phyloP scores from a whole-genome alignment of 306 rosid genomes.

The Clitoria ternatea region DNA sequence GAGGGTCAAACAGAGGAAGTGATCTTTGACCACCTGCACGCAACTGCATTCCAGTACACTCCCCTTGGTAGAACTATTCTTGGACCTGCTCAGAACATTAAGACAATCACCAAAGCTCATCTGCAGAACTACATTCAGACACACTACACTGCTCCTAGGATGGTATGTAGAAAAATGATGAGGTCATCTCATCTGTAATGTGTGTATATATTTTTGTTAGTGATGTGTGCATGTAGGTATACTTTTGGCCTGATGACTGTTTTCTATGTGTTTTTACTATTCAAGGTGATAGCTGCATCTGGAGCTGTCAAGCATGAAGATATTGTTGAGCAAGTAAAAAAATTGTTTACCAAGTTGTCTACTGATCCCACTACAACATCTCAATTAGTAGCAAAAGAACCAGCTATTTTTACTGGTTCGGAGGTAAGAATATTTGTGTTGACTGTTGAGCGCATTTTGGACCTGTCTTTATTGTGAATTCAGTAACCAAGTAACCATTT shows the following conservation, averaged over 20 bases:
- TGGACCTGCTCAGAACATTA: slow-evolving; percentile 82
- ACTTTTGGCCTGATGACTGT: not conserved
- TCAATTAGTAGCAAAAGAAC: slow-evolving; percentile 73
- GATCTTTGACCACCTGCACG: slow-evolving; percentile 84
- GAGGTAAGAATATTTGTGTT: slow-evolving; percentile 53
- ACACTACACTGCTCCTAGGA: slow-evolving; percentile 91
- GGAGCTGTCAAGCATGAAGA: slow-evolving; percentile 92
- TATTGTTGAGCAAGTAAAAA: slow-evolving; percentile 62
- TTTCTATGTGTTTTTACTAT: slow-evolving; percentile 20
- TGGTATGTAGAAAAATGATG: slow-evolving; percentile 41
- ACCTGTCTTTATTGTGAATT: not conserved
- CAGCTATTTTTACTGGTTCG: slow-evolving; percentile 88
- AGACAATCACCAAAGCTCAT: slow-evolving; percentile 75
- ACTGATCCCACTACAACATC: slow-evolving; percentile 72
- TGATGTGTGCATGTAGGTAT: not conserved
- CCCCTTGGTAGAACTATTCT: slow-evolving; percentile 92
- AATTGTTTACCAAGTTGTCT: slow-evolving; percentile 69
- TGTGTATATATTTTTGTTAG: not conserved
- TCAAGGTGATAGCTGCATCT: slow-evolving; percentile 77
- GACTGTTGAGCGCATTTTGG: not conserved
- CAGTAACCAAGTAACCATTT: slow-evolving; percentile 1
- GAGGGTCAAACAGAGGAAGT: slow-evolving; percentile 96
- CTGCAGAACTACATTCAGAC: slow-evolving; percentile 76
- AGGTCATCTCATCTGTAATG: not conserved
- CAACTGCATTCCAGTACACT: slow-evolving; percentile 91